Conservation (phyloP, 2,329 filamentous ascomycete species). For the Corinectria fuckeliana region DNA sequence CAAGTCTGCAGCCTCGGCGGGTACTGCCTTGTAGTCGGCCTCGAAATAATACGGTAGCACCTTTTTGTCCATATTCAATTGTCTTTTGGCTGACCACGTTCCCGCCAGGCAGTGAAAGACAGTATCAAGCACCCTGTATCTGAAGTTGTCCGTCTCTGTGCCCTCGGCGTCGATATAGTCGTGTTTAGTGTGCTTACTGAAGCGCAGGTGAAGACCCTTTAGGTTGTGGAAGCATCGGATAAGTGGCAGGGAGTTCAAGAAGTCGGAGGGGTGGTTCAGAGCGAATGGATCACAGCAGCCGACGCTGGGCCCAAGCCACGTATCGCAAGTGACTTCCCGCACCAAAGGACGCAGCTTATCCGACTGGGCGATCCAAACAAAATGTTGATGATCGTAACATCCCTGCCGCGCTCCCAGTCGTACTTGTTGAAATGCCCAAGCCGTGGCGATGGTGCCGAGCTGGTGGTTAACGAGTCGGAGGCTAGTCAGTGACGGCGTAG, state of each 20-base stretch:
- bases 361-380: constrained; percentile 4
- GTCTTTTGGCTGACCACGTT: neutral
- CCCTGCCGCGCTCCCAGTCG: constrained; percentile 9
- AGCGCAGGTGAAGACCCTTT: constrained; percentile 8
- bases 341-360: constrained; percentile 4
- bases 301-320: constrained; percentile 1
- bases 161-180: neutral
- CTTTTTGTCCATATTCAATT: neutral
- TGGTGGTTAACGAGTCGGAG: constrained; percentile 19
- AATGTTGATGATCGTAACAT: constrained; percentile 1
- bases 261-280: neutral
- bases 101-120: constrained; percentile 15
- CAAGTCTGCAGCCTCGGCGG: neutral
- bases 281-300: neutral
- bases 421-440: constrained; percentile 12
- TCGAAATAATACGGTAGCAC: neutral
- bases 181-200: constrained; percentile 7
- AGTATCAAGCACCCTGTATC: constrained; percentile 17
- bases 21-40: neutral
- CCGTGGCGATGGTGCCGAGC: constrained; percentile 5
- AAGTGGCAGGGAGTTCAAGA: constrained; percentile 11
- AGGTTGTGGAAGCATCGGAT: constrained; percentile 9
- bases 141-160: constrained; percentile 10
- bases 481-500: constrained; percentile 2
- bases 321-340: constrained; percentile 19